A percentile compares a stretch with the other conserved stretches of the same genome.
These are phyloP conservation scores for Cotoneaster glaucophyllus DNA, from an alignment of 306 rosid genomes.

Conservation along the genomic window DNA sequence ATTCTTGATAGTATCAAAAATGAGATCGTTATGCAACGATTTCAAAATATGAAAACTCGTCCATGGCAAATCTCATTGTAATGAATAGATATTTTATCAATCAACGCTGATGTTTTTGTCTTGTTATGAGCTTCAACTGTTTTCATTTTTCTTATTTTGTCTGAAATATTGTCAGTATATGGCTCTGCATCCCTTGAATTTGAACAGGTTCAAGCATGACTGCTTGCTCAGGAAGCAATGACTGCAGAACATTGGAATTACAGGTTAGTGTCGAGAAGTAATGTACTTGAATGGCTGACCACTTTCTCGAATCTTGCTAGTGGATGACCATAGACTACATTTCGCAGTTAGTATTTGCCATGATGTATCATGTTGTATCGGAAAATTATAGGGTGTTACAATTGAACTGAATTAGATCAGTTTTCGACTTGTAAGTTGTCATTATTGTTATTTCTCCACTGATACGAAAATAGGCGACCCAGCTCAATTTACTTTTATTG, in stretches of 20 bases:
- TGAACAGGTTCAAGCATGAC: background rate
- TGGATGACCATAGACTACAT: background rate
- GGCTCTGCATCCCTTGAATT: background rate
- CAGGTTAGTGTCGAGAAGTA: background rate
- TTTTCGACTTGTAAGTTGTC: too few species aligned
- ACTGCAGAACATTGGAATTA: background rate
- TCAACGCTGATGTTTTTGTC: background rate
- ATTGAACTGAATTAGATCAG: too few species aligned
- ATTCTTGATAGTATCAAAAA: background rate
- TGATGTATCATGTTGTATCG: too few species aligned
- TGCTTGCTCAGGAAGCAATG: background rate
- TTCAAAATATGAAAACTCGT: background rate
- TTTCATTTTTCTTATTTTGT: background rate
- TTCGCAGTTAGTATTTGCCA: too few species aligned
- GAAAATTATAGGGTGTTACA: too few species aligned
- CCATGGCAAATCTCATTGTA: background rate
- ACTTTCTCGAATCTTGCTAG: too few species aligned
- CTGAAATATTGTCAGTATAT: background rate
- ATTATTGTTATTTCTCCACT: too few species aligned
- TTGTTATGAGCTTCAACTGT: background rate
- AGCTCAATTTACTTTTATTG: too few species aligned
- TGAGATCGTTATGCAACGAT: background rate
- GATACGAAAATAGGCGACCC: too few species aligned
- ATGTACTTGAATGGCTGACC: background rate
- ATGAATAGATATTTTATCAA: background rate